phyloP scores from a whole-genome alignment of 2,329 filamentous ascomycete genomes.

The Colletotrichum liriopes region DNA sequence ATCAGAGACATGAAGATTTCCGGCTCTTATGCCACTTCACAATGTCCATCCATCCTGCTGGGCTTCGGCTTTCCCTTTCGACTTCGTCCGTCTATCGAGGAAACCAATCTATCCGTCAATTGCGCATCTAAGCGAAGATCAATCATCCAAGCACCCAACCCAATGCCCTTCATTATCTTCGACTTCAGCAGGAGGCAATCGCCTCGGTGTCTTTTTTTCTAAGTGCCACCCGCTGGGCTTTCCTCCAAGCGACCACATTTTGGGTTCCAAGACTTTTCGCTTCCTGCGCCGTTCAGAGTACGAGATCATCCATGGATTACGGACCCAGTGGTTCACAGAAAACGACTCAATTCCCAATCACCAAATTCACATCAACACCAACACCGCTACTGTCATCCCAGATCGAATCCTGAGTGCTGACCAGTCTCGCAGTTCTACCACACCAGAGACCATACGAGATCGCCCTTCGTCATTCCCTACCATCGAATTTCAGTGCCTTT shows the following conservation, averaged over 20 bases:
- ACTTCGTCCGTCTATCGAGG: constrained; percentile 8
- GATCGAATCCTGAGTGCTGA: constrained; percentile 29
- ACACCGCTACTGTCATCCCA: background rate
- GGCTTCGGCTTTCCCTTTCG: constrained; percentile 2
- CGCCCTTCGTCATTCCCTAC: constrained; percentile 24
- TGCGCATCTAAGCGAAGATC: constrained; percentile 2
- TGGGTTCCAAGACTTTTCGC: background rate
- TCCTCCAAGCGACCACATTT: background rate
- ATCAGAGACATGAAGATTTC: background rate
- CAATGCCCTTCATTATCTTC: constrained; percentile 13
- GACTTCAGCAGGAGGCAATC: constrained; percentile 10
- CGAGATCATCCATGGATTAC: background rate
- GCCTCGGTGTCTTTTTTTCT: background rate
- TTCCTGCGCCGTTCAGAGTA: background rate
- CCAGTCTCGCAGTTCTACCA: constrained; percentile 31
- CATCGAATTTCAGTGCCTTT: constrained; percentile 29
- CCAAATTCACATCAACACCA: constrained; percentile 20
- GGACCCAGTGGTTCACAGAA: constrained; percentile 25
- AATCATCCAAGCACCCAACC: background rate
- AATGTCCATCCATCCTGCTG: constrained; percentile 2
- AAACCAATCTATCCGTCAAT: background rate
- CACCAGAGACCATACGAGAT: constrained; percentile 29
- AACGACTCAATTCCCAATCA: background rate
- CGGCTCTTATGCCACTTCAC: constrained; percentile 5
- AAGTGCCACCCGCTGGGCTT: constrained; percentile 30